Conservation (phyloP, 177 flowering plant genomes). For the Telopea speciosissima region DNA sequence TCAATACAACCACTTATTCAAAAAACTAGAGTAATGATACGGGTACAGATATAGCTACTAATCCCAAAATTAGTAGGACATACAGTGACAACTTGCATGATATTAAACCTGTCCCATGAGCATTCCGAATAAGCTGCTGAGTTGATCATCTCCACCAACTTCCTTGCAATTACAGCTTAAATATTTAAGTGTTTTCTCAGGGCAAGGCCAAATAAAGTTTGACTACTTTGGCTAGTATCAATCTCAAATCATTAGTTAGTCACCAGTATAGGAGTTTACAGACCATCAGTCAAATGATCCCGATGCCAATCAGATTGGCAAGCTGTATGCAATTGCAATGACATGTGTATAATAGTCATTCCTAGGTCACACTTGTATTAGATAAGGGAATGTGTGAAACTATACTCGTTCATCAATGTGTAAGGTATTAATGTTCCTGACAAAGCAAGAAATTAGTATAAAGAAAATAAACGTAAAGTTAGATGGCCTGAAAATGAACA, state of each 20-base stretch:
- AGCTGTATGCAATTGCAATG: background rate
- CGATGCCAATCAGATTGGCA: background rate
- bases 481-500: background rate
- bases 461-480: too few relatives aligned
- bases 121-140: too few relatives aligned
- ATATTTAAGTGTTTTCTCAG: background rate
- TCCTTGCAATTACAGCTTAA: too few relatives aligned
- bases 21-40: too few relatives aligned
- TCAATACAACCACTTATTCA: too few relatives aligned
- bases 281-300: background rate
- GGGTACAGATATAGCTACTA: too few relatives aligned
- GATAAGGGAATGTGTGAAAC: background rate
- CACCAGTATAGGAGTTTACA: background rate
- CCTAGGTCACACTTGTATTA: background rate
- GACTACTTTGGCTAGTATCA: background rate
- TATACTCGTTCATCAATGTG: too few relatives aligned
- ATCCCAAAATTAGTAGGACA: too few relatives aligned
- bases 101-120: too few relatives aligned
- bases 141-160: too few relatives aligned
- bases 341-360: background rate
- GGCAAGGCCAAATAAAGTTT: background rate
- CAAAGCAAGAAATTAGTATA: background rate
- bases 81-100: too few relatives aligned
- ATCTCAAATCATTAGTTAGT: background rate
- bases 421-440: too few relatives aligned